These are phyloP conservation scores for Carex parvula DNA, from an alignment of 176 grass and related monocot species.

Conservation along the genomic window DNA sequence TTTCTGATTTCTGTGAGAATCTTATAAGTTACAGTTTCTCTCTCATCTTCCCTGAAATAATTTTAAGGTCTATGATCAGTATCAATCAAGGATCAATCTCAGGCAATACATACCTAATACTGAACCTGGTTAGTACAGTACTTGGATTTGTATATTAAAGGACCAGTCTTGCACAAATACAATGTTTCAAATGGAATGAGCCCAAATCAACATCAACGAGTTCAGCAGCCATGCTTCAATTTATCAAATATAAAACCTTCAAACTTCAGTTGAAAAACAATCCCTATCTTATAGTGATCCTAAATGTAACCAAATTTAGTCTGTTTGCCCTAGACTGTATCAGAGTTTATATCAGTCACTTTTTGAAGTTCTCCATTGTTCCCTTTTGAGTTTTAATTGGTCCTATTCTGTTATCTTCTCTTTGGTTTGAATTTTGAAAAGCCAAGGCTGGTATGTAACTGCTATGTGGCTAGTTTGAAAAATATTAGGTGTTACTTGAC, in stretches of 20 bases:
- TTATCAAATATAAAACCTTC: background rate
- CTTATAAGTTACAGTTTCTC: slow-evolving; percentile 45
- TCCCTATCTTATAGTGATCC: background rate
- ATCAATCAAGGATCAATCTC: background rate
- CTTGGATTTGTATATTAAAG: background rate
- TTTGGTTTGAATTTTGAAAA: background rate
- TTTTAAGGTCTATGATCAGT: background rate
- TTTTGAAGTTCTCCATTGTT: background rate
- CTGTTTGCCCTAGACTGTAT: background rate
- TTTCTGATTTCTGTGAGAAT: slow-evolving; percentile 78
- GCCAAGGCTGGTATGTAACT: background rate
- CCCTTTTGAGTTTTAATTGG: background rate
- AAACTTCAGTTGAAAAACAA: background rate
- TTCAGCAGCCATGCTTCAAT: background rate
- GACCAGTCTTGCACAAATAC: background rate
- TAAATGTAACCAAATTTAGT: background rate
- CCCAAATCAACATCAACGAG: background rate
- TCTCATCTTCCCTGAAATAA: slow-evolving; percentile 57
- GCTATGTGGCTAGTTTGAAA: background rate
- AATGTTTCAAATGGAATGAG: background rate
- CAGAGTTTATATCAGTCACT: background rate
- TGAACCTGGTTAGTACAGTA: background rate
- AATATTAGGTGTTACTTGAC: background rate
- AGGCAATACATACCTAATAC: background rate
- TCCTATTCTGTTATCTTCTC: background rate